These are phyloP conservation scores for Microdochium paspali DNA, from an alignment of 2,329 filamentous ascomycete species.

Conservation along the genomic window DNA sequence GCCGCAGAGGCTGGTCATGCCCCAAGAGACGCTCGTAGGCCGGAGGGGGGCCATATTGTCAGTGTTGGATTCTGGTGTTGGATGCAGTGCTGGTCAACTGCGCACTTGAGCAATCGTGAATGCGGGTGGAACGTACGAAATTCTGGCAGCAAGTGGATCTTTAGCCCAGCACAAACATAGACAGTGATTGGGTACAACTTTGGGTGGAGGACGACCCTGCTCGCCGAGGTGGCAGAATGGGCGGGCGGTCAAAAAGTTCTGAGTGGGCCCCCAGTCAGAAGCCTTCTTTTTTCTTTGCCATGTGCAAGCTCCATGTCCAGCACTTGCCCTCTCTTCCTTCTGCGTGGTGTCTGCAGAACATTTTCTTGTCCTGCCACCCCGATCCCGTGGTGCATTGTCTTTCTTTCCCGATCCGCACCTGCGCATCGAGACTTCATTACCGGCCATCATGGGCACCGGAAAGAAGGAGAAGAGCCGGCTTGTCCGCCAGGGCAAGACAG, in stretches of 20 bases:
- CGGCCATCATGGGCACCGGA: constrained; percentile 63
- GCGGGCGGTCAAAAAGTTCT: not conserved
- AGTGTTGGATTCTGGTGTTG: not conserved
- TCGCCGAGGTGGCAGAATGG: not conserved
- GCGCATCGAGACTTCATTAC: constrained; percentile 12
- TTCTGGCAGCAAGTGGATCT: not conserved
- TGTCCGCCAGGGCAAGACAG: constrained; percentile 73
- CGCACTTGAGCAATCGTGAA: not conserved
- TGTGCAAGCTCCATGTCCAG: not conserved
- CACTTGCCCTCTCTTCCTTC: constrained; percentile 4
- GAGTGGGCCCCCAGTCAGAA: not conserved
- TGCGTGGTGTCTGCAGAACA: constrained; percentile 2
- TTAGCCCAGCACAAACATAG: not conserved
- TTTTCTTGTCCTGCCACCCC: constrained; percentile 1
- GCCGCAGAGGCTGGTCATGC: not conserved
- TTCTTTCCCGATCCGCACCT: constrained; percentile 2
- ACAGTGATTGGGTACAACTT: not conserved
- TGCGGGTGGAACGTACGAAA: no score
- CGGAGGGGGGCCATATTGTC: not conserved
- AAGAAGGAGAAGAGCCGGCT: constrained; percentile 87
- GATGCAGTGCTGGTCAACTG: not conserved
- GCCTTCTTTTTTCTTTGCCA: constrained; percentile 2
- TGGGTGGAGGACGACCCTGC: not conserved
- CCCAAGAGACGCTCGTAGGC: not conserved
- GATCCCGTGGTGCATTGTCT: constrained; percentile 5